A percentile compares a stretch with the other conserved stretches of the same genome.
Conservation (phyloP, 176 grass and related monocot genomes). For the Hyparrhenia diplandra region DNA sequence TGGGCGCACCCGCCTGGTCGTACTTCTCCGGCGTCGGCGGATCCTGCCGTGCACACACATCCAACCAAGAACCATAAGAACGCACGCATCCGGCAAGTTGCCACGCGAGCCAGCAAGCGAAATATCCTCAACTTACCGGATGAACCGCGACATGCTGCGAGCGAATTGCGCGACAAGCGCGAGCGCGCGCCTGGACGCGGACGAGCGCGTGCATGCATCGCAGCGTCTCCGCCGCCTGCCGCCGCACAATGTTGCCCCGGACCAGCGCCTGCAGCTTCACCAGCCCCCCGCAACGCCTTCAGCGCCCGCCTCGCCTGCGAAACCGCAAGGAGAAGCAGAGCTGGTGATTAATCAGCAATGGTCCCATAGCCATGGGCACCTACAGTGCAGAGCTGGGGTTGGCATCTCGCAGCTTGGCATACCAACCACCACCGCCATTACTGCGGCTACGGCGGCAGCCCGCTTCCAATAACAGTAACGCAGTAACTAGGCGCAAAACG, state of each 20-base stretch:
- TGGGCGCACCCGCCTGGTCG: slow-evolving; percentile 41
- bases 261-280: slow-evolving; percentile 97
- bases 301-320: slow-evolving; percentile 86
- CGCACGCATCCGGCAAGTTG: neutral
- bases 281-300: slow-evolving; percentile 46
- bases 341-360: slow-evolving; percentile 19
- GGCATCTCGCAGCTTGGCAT: slow-evolving; percentile 10
- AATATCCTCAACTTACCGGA: slow-evolving; percentile 19
- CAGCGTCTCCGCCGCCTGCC: slow-evolving; percentile 89
- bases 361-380: slow-evolving; percentile 14
- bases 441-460: slow-evolving; percentile 15
- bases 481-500: slow-evolving; percentile 11
- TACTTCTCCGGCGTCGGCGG: slow-evolving; percentile 71
- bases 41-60: slow-evolving; percentile 42
- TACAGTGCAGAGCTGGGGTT: neutral
- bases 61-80: neutral
- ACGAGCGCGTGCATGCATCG: slow-evolving; percentile 95
- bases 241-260: slow-evolving; percentile 90
- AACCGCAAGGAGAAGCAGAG: slow-evolving; percentile 3
- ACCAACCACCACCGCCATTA: slow-evolving; percentile 41
- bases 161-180: slow-evolving; percentile 48
- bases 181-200: slow-evolving; percentile 70
- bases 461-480: slow-evolving; percentile 36
- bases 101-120: neutral
- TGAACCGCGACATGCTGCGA: slow-evolving; percentile 23